Percentiles rank a stretch among this genome's conserved stretches.
phyloP scores from a whole-genome alignment of 139 green algal genomes.

The Ostreobium quekettii region DNA sequence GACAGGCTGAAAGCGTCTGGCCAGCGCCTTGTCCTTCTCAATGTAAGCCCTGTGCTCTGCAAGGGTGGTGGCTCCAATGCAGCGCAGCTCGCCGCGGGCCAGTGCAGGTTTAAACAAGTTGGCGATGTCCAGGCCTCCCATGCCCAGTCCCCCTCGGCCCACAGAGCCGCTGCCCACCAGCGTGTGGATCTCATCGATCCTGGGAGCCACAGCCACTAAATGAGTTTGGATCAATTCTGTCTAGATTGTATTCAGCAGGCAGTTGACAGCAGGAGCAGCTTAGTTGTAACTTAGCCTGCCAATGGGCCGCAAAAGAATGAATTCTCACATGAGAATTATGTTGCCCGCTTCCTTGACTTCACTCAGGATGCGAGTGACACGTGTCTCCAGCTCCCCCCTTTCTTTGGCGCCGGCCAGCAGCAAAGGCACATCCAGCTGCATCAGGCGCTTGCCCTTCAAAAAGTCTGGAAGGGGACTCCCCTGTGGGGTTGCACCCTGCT shows the following conservation, averaged over 20 bases:
- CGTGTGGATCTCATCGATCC: slow-evolving; percentile 80
- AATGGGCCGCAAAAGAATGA: slow-evolving; percentile 1
- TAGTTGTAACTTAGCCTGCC: neutral
- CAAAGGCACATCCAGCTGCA: slow-evolving; percentile 86
- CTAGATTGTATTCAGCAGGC: neutral
- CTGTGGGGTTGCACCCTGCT: slow-evolving; percentile 34
- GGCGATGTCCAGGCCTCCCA: slow-evolving; percentile 82
- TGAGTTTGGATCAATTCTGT: neutral
- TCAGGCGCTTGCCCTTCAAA: slow-evolving; percentile 75
- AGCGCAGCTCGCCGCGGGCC: slow-evolving; percentile 63
- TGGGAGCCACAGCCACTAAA: neutral
- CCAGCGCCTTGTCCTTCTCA: slow-evolving; percentile 88
- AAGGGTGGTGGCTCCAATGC: slow-evolving; percentile 82
- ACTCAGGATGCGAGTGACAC: slow-evolving; percentile 79
- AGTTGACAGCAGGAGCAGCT: neutral
- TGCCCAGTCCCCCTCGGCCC: slow-evolving; percentile 43
- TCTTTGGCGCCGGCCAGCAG: slow-evolving; percentile 92
- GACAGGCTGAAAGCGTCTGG: slow-evolving; percentile 92
- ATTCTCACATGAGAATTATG: slow-evolving; percentile 84
- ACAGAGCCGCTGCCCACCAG: slow-evolving; percentile 80
- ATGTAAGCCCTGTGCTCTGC: slow-evolving; percentile 86
- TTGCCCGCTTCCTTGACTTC: slow-evolving; percentile 65
- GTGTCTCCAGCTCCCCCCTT: slow-evolving; percentile 91
- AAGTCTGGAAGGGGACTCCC: slow-evolving; percentile 72
- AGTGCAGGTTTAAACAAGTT: slow-evolving; percentile 94